Evolutionary conservation across 192 early-diverging fungal species (phyloP).

Genomic region (Backusella luteola): DNA sequence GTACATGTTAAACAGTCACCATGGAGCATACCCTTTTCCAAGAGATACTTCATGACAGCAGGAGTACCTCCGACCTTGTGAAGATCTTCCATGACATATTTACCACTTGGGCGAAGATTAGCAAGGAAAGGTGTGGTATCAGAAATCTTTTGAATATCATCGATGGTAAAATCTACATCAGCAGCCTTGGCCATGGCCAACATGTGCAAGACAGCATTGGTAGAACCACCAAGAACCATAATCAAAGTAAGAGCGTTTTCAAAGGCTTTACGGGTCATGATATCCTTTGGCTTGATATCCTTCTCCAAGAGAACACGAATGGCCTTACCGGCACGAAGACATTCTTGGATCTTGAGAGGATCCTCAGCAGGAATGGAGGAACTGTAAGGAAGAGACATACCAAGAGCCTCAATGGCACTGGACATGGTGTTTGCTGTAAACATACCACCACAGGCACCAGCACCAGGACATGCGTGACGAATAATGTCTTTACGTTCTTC

Average conservation of each 20-base stretch:
- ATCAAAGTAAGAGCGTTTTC: conserved; percentile 93
- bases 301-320: conserved; percentile 87
- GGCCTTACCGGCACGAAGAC: conserved; percentile 75
- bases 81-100: conserved; percentile 97
- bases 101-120: conserved; percentile 95
- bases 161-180: conserved; percentile 78
- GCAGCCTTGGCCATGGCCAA: conserved; percentile 85
- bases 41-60: conserved; percentile 90
- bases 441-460: conserved; percentile 99
- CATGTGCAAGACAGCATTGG: conserved; percentile 95
- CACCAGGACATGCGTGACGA: conserved; percentile 74
- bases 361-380: conserved; percentile 91
- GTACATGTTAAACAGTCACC: conserved; percentile 93
- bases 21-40: conserved; percentile 79
- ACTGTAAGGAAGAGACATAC: conserved; percentile 94
- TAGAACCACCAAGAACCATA: conserved; percentile 95
- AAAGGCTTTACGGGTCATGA: conserved; percentile 94
- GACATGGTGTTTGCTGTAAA: conserved; percentile 59
- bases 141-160: conserved; percentile 92
- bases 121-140: conserved; percentile 91
- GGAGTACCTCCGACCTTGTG: conserved; percentile 92
- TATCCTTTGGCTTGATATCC: conserved; percentile 91
- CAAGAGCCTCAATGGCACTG: conserved; percentile 95
- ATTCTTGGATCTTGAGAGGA: conserved; percentile 88
- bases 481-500: conserved; percentile 78